A percentile compares a stretch with the other conserved stretches of the same genome.
These are phyloP conservation scores for Xylaria sp. DNA, from an alignment of 2,329 filamentous ascomycete species.

Conservation along the genomic window DNA sequence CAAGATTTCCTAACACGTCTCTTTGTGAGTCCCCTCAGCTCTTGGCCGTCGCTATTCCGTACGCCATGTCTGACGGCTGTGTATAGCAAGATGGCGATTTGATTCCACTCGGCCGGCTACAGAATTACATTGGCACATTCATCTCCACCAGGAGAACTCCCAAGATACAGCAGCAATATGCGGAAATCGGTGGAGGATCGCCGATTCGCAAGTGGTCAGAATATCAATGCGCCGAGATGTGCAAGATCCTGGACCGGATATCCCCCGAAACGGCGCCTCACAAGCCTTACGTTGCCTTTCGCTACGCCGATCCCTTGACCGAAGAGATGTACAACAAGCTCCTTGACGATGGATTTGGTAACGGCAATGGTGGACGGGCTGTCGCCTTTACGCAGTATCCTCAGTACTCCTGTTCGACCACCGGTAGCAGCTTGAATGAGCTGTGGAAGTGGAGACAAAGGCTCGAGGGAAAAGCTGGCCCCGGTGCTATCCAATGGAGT, in stretches of 20 bases:
- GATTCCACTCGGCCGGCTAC: constrained; percentile 89
- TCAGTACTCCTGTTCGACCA: constrained; percentile 97
- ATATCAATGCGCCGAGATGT: constrained; percentile 90
- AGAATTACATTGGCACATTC: constrained; percentile 83
- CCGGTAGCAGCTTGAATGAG: constrained; percentile 92
- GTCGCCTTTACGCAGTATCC: constrained; percentile 98
- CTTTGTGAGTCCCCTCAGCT: constrained; percentile 59
- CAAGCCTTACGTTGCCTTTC: constrained; percentile 95
- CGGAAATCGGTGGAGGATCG: constrained; percentile 92
- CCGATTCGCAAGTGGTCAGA: constrained; percentile 98
- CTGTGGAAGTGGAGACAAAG: constrained; percentile 94
- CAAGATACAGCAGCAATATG: constrained; percentile 95
- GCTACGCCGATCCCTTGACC: constrained; percentile 88
- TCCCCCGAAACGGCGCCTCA: constrained; percentile 93
- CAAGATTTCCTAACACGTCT: constrained; percentile 82
- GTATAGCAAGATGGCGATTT: constrained; percentile 80
- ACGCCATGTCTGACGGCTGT: constrained; percentile 16
- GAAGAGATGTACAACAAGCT: constrained; percentile 86
- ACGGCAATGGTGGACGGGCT: constrained; percentile 82
- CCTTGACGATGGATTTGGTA: constrained; percentile 83
- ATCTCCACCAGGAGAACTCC: constrained; percentile 84
- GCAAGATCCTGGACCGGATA: constrained; percentile 87
- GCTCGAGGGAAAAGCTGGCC: constrained; percentile 68
- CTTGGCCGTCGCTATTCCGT: background rate
- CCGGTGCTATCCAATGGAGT: constrained; percentile 83